Base-by-base conservation (phyloP, 176 grass and related monocot species). In the Pontederia paniculata region DNA sequence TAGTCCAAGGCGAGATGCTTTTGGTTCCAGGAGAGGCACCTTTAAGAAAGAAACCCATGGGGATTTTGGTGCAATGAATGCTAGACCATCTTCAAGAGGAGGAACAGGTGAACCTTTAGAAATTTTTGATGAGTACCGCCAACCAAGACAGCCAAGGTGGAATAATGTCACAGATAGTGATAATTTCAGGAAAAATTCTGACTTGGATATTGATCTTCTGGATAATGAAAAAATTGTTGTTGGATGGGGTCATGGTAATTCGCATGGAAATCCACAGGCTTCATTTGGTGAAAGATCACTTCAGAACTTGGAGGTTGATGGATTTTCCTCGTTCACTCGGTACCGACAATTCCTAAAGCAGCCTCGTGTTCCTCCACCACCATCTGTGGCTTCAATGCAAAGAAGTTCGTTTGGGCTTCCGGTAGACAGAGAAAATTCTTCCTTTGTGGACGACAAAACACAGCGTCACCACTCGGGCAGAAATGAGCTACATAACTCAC, bases 331-430 rank as follows among this genome's bases (percentile, higher is more conserved):
- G 49, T 87, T 84, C 78, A 73, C 77, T 21, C 90, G 76, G 68
- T 67, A 74, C 37, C 52, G 74, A 48, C 88, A 87, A 41, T 73
- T 75, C 51, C 65, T 83, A 73, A 77, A 72, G 45, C 93, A 97
- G 46, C 86, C 86, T 53, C 69, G 42, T 74, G 86, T 91, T 14
- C 86, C 63, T 42, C 86, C 93, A 2, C 86, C 86, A 49, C 86
- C 80, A 65, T 61, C 55, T 56, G 65, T 88, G 37, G 65, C 77
- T 28, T 82, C 81, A 42, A 28, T 80, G 50, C 75, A 81, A 51
- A 77, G 74, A 83, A 83, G 71, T 73, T 46, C 67, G 46, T 62
- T 81, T 42, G 23, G 68, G 59, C 14, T 61, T 72, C 70, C 77
- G 52, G 52, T 58, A 62, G 80, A 80, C 68, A 74, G 1, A 63